phyloP scores from a whole-genome alignment of 1,284 basidiomycete genomes.

The Megacollybia platyphylla region DNA sequence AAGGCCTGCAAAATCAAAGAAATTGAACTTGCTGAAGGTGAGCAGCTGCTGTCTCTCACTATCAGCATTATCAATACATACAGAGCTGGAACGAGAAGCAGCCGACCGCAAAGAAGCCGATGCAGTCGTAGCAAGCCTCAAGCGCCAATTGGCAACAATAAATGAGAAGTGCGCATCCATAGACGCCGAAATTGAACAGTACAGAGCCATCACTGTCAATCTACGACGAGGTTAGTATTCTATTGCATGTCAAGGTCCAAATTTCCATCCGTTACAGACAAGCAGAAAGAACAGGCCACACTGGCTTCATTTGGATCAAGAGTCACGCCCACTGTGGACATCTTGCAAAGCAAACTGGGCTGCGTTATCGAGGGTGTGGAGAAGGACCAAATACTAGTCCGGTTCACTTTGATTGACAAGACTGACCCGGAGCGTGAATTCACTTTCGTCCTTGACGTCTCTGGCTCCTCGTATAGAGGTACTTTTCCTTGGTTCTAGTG shows the following conservation, averaged over 20 bases:
- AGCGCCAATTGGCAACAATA: slow-evolving; percentile 46
- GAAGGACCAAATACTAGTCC: slow-evolving; percentile 57
- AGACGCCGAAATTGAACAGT: slow-evolving; percentile 60
- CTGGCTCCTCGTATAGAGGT: slow-evolving; percentile 55
- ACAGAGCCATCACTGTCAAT: slow-evolving; percentile 41
- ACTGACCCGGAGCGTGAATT: slow-evolving; percentile 50
- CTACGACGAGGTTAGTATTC: slow-evolving; percentile 41
- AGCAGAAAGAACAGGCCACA: slow-evolving; percentile 50
- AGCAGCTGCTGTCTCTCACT: slow-evolving; percentile 8
- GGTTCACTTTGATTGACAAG: slow-evolving; percentile 58
- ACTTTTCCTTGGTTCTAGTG: slow-evolving; percentile 9
- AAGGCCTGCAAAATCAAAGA: slow-evolving; percentile 60
- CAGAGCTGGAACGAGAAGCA: slow-evolving; percentile 57
- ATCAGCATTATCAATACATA: slow-evolving; percentile 1
- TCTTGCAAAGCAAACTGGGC: slow-evolving; percentile 46
- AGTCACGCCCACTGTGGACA: slow-evolving; percentile 42
- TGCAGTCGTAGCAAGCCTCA: slow-evolving; percentile 42
- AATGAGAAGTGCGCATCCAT: slow-evolving; percentile 44
- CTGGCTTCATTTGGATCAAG: slow-evolving; percentile 47
- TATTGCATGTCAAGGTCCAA: not conserved
- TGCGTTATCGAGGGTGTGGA: slow-evolving; percentile 68
- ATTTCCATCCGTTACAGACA: slow-evolving; percentile 32
- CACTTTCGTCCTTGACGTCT: slow-evolving; percentile 66
- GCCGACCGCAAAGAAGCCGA: slow-evolving; percentile 62
- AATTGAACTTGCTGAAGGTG: slow-evolving; percentile 59